Conservation (phyloP, 192 early-diverging fungal species). For the Kappamyces sp. region DNA sequence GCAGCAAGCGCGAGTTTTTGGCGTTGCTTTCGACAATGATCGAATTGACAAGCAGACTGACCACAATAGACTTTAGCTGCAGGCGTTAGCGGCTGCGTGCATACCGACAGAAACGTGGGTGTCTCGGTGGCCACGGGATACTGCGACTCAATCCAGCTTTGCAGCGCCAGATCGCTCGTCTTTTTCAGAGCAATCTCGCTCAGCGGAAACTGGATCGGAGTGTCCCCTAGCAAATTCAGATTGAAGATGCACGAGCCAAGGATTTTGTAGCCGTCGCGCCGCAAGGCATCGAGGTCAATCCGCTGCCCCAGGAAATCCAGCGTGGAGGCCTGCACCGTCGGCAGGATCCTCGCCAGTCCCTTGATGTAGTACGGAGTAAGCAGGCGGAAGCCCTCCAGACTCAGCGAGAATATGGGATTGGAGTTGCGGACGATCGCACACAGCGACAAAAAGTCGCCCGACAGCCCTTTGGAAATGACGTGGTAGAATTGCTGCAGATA, state of each 20-base stretch:
- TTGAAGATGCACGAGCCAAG: conserved; percentile 59
- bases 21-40: conserved; percentile 58
- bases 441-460: conserved; percentile 48
- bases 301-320: conserved; percentile 24
- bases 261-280: conserved; percentile 59
- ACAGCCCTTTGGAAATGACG: conserved; percentile 40
- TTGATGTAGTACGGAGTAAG: conserved; percentile 69
- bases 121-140: too few species aligned
- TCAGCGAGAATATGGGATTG: conserved; percentile 54
- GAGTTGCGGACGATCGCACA: conserved; percentile 65
- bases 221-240: conserved; percentile 39
- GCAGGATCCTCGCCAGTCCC: conserved; percentile 58
- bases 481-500: conserved; percentile 75
- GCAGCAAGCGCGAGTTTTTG: conserved; percentile 57
- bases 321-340: conserved; percentile 22
- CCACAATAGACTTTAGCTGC: conserved; percentile 62
- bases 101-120: too few species aligned
- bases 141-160: too few species aligned
- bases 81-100: neutral
- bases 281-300: conserved; percentile 56
- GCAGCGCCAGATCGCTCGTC: too few species aligned
- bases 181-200: too few species aligned
- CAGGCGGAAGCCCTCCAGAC: conserved; percentile 66
- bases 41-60: conserved; percentile 62
- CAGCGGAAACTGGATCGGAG: too few species aligned